These are phyloP conservation scores for Camelina sativa DNA, from an alignment of 345 rosid species.

Conservation along the genomic window DNA sequence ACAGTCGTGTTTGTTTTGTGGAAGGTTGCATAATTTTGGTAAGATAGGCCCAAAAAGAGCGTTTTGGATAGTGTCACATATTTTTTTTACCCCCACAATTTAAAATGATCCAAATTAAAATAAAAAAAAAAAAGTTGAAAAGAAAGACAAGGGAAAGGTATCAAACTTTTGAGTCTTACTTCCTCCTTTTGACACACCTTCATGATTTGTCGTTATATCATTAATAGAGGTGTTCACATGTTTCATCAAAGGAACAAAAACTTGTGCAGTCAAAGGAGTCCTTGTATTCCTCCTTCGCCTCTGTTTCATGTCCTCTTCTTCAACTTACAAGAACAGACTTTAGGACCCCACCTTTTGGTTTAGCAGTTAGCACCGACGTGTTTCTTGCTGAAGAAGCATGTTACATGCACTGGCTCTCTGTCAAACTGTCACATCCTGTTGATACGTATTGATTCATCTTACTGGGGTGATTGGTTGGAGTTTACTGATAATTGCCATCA, in stretches of 20 bases:
- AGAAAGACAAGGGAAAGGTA: constrained; percentile 23
- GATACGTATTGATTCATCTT: not conserved
- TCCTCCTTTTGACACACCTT: constrained; percentile 17
- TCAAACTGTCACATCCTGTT: constrained; percentile 1
- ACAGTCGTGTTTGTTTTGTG: constrained; percentile 12
- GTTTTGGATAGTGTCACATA: constrained; percentile 25
- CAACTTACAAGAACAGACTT: not conserved
- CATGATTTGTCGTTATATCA: constrained; percentile 14
- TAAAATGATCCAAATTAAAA: constrained; percentile 6
- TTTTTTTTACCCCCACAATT: not conserved
- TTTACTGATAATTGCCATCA: not conserved
- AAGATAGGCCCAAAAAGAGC: constrained; percentile 21
- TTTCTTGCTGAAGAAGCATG: constrained; percentile 41
- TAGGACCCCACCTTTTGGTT: constrained; percentile 26
- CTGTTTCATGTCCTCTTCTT: constrained; percentile 28
- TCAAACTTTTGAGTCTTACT: constrained; percentile 23
- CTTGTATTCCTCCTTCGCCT: constrained; percentile 1
- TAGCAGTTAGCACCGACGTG: constrained; percentile 30
- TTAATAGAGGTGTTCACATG: constrained; percentile 34
- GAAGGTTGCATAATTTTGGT: constrained; percentile 24
- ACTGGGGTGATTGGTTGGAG: not conserved
- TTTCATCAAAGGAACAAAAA: not conserved
- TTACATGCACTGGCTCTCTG: constrained; percentile 1
- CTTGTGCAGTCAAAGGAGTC: constrained; percentile 2
- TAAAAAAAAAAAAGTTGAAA: constrained; percentile 8